Conservation (phyloP, 2,329 filamentous ascomycete species). For the Aspergillus sp. region DNA sequence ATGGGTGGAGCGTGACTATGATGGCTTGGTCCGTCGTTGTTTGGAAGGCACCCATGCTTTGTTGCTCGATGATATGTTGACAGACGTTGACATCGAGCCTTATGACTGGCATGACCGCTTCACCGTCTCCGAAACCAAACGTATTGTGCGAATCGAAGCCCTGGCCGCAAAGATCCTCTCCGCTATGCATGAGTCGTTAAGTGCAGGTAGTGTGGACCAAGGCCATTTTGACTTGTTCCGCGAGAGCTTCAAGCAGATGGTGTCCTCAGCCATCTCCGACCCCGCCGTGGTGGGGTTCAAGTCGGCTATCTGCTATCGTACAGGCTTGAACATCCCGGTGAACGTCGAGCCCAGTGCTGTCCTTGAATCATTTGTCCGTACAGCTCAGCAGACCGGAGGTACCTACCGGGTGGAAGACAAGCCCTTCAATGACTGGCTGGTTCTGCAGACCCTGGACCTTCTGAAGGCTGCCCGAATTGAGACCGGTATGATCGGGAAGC, state of each 20-base stretch:
- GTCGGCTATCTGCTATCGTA: constrained; percentile 76
- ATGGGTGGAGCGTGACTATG: constrained; percentile 46
- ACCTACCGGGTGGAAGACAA: constrained; percentile 51
- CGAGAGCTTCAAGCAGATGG: constrained; percentile 31
- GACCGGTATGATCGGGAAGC: constrained; percentile 52
- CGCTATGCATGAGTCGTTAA: constrained; percentile 30
- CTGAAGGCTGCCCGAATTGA: constrained; percentile 42
- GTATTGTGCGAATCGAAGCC: constrained; percentile 74
- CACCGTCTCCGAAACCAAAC: constrained; percentile 59
- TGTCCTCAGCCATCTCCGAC: constrained; percentile 58
- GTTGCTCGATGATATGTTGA: constrained; percentile 73
- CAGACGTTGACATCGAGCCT: constrained; percentile 50
- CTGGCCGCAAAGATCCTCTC: constrained; percentile 62
- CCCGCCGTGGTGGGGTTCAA: constrained; percentile 74
- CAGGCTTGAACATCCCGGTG: constrained; percentile 60
- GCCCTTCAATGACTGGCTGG: constrained; percentile 64
- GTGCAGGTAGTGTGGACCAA: background rate
- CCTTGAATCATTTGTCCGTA: constrained; percentile 23
- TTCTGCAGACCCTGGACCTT: constrained; percentile 58
- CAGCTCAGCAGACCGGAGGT: constrained; percentile 18
- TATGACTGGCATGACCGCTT: constrained; percentile 64
- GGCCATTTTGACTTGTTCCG: constrained; percentile 20
- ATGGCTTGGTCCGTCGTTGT: constrained; percentile 59
- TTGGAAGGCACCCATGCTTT: constrained; percentile 68
- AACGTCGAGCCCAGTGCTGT: constrained; percentile 42